phyloP scores from a whole-genome alignment of 1,139 yeast species.

The Candida albicans region DNA sequence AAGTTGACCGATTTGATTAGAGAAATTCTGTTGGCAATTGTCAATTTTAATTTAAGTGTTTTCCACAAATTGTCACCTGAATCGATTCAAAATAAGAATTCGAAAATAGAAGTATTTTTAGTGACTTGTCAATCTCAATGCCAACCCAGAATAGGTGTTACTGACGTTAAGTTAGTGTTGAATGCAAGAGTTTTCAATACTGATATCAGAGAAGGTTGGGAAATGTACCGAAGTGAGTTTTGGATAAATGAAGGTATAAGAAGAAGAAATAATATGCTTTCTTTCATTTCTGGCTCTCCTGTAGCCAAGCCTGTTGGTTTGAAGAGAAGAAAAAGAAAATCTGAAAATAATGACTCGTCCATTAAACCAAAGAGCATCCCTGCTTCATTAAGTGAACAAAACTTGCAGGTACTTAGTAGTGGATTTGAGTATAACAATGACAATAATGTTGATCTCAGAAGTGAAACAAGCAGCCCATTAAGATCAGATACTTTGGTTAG shows the following conservation, averaged over 20 bases:
- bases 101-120: conserved; percentile 43
- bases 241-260: conserved; percentile 87
- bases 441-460: not conserved
- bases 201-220: conserved; percentile 93
- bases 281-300: conserved; percentile 27
- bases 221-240: conserved; percentile 85
- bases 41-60: conserved; percentile 26
- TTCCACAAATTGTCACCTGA: conserved; percentile 40
- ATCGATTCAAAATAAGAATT: conserved; percentile 30
- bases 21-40: conserved; percentile 36
- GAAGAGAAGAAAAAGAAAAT: conserved; percentile 40
- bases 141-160: conserved; percentile 47
- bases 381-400: conserved; percentile 28
- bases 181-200: conserved; percentile 81
- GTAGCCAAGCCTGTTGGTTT: conserved; percentile 15
- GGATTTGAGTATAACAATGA: conserved; percentile 9
- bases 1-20: conserved; percentile 46
- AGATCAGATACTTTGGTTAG: conserved; percentile 7
- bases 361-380: conserved; percentile 19
- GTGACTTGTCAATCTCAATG: conserved; percentile 47
- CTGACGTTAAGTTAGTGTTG: conserved; percentile 67
- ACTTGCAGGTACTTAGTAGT: conserved; percentile 21
- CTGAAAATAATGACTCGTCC: conserved; percentile 5
- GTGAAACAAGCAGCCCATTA: conserved; percentile 7
- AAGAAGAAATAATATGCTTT: conserved; percentile 49